Conservation (phyloP, 352 stramenopile genomes). For the Discostella stelligera region DNA sequence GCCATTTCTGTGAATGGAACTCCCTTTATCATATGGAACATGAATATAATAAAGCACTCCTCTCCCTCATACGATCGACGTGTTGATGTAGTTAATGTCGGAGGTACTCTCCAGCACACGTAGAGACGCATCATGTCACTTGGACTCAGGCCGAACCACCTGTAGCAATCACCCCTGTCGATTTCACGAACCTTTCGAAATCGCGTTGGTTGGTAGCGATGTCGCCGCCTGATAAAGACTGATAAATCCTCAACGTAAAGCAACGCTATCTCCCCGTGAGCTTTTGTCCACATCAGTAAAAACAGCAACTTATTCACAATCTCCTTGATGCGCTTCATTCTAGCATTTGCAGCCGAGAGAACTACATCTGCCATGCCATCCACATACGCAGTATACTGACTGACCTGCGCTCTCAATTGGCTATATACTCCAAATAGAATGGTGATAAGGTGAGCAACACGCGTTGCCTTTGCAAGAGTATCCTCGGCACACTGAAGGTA, state of each 20-base stretch:
- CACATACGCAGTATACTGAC: background rate
- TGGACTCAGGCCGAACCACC: conserved; percentile 10
- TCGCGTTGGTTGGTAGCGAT: conserved; percentile 13
- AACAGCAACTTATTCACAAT: conserved; percentile 12
- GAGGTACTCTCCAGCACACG: conserved; percentile 9
- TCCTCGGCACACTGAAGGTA: conserved; percentile 12
- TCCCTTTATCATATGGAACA: conserved; percentile 14
- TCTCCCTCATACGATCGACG: conserved; percentile 23
- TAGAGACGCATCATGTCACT: conserved; percentile 20
- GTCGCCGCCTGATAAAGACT: conserved; percentile 17
- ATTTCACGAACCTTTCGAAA: conserved; percentile 21
- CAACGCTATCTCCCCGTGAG: conserved; percentile 37
- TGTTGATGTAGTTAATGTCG: background rate
- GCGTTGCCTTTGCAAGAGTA: background rate
- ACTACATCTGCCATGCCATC: background rate
- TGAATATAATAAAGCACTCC: conserved; percentile 40
- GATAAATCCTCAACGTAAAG: conserved; percentile 39
- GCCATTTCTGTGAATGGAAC: conserved; percentile 30
- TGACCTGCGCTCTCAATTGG: background rate
- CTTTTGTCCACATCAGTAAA: conserved; percentile 9
- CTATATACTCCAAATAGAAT: background rate
- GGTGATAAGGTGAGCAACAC: background rate
- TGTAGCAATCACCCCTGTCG: conserved; percentile 12
- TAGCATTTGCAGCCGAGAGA: background rate
- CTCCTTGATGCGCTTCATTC: conserved; percentile 8